These are phyloP conservation scores for Tetrapisispora pingtungensis DNA, from an alignment of 805 yeast species.

Conservation along the genomic window DNA sequence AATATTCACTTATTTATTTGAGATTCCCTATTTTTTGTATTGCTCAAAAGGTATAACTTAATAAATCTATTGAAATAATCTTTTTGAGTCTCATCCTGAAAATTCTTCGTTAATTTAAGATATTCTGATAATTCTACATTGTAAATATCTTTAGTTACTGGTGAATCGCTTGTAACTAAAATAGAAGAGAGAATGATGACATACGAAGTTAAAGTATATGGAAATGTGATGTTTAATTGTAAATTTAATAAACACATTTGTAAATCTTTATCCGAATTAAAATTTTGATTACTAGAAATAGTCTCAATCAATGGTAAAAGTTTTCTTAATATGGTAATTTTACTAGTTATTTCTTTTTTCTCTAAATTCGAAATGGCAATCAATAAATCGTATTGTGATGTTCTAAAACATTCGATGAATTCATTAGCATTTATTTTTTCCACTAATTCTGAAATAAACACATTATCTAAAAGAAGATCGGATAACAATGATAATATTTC, in stretches of 20 bases:
- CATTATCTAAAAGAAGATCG: neutral
- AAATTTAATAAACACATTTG: conserved; percentile 1
- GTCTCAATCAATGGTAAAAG: neutral
- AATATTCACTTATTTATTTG: too few relatives aligned
- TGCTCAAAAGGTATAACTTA: neutral
- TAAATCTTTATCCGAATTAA: neutral
- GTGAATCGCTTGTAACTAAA: neutral
- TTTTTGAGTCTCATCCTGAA: neutral
- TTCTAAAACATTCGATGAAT: neutral
- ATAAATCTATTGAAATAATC: neutral
- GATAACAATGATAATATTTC: neutral
- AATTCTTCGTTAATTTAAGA: neutral
- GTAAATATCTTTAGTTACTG: neutral
- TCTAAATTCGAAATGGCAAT: neutral
- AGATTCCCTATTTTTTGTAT: neutral
- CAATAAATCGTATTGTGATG: neutral
- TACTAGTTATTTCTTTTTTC: neutral
- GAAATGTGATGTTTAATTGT: neutral
- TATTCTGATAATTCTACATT: neutral
- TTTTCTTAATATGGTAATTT: neutral
- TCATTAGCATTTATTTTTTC: neutral
- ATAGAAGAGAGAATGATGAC: neutral
- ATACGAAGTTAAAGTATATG: neutral
- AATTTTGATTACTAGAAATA: neutral
- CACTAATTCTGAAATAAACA: neutral